These are phyloP conservation scores for Thecamonas trahens DNA, from an alignment of 78 protist genomes.

Conservation along the genomic window DNA sequence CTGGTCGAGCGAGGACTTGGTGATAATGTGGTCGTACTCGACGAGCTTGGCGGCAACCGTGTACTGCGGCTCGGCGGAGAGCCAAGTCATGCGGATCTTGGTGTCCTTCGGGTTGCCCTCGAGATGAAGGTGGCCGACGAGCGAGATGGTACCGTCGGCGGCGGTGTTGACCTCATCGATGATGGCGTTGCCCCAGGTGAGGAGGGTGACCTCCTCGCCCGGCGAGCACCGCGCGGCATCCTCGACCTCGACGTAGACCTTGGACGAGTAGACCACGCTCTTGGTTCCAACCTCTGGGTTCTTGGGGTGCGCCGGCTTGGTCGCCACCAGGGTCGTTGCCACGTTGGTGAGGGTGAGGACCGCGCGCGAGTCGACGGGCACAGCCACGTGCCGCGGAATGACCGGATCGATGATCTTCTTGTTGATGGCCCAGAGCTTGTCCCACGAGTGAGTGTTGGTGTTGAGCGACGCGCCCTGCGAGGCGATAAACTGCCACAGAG, in stretches of 20 bases:
- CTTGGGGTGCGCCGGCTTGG: constrained; percentile 61
- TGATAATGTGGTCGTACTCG: constrained; percentile 67
- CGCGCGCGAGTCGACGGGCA: constrained; percentile 1
- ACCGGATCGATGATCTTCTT: constrained; percentile 81
- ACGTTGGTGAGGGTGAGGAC: constrained; percentile 20
- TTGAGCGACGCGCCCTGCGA: constrained; percentile 65
- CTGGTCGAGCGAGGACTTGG: constrained; percentile 67
- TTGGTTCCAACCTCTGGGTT: constrained; percentile 73
- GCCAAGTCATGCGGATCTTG: constrained; percentile 84
- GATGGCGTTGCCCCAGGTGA: constrained; percentile 91
- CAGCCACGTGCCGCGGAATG: constrained; percentile 14
- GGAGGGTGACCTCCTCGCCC: constrained; percentile 85
- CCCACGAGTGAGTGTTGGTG: constrained; percentile 58
- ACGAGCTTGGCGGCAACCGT: constrained; percentile 33
- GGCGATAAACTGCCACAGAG: constrained; percentile 68
- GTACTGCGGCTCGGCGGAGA: constrained; percentile 27
- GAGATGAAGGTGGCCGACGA: constrained; percentile 38
- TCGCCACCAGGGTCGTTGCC: constrained; percentile 7
- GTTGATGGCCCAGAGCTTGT: constrained; percentile 89
- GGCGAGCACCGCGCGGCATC: constrained; percentile 58
- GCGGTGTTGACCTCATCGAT: constrained; percentile 18
- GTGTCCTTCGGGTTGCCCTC: constrained; percentile 80
- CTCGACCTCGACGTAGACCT: constrained; percentile 51
- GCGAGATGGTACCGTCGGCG: constrained; percentile 13
- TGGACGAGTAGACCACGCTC: constrained; percentile 2